phyloP scores from a whole-genome alignment of 2,329 filamentous ascomycete genomes.

The Sclerotinia borealis region DNA sequence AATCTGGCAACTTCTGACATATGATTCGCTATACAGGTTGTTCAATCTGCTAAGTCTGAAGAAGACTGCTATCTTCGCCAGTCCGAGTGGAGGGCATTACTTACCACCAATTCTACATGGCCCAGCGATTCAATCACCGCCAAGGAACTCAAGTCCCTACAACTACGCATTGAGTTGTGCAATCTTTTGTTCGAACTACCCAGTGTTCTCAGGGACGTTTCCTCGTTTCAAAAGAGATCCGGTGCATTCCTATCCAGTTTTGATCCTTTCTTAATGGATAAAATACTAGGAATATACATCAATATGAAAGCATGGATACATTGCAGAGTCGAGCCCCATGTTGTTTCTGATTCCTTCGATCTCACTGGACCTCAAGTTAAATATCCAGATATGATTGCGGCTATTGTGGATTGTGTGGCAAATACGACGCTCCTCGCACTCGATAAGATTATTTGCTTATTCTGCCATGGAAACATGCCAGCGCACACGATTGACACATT shows the following conservation, averaged over 20 bases:
- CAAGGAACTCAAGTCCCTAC: background rate
- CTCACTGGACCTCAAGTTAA: background rate
- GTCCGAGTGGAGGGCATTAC: slow-evolving; percentile 6
- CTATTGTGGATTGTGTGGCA: slow-evolving; percentile 1
- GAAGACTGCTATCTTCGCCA: slow-evolving; percentile 8
- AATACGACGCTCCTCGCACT: background rate
- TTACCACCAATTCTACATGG: background rate
- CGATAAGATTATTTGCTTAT: background rate
- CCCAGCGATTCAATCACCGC: background rate
- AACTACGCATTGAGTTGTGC: background rate
- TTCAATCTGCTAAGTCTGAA: slow-evolving; percentile 1
- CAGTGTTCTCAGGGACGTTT: background rate
- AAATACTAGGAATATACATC: background rate
- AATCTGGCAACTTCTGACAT: background rate
- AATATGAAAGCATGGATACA: background rate
- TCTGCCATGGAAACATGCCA: background rate
- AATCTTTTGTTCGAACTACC: background rate
- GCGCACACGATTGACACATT: background rate
- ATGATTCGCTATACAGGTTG: background rate
- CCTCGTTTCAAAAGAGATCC: background rate
- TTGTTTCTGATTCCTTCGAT: background rate
- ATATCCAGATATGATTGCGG: slow-evolving; percentile 4
- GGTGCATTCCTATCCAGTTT: background rate
- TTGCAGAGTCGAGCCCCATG: background rate
- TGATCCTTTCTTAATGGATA: background rate